A percentile compares a stretch with the other conserved stretches of the same genome.
phyloP scores from a whole-genome alignment of 352 stramenopile species.

The Phytophthora kernoviae region DNA sequence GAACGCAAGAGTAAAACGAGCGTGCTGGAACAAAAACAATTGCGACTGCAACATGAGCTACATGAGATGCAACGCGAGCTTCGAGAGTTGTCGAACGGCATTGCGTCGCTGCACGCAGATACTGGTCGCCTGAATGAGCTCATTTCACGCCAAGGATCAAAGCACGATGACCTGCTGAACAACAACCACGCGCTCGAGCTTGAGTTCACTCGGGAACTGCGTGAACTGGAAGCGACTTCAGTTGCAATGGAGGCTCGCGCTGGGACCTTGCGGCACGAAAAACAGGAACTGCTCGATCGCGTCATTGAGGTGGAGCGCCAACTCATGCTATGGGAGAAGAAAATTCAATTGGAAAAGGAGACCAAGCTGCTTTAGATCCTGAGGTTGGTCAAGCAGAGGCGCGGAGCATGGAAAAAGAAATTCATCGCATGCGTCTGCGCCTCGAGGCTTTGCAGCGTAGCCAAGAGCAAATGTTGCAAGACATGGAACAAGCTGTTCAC shows the following conservation, averaged over 20 bases:
- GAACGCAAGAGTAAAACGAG: conserved; percentile 91
- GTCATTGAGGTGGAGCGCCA: conserved; percentile 93
- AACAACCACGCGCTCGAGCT: conserved; percentile 90
- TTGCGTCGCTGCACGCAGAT: conserved; percentile 91
- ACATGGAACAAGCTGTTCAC: conserved; percentile 94
- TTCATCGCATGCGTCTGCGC: conserved; percentile 94
- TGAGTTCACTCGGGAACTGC: conserved; percentile 92
- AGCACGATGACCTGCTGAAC: conserved; percentile 83
- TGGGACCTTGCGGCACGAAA: conserved; percentile 75
- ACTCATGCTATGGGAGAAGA: conserved; percentile 96
- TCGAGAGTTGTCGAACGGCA: conserved; percentile 73
- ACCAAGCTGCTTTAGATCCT: conserved; percentile 94
- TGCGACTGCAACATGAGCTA: conserved; percentile 87
- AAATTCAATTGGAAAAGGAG: conserved; percentile 96
- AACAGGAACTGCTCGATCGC: conserved; percentile 87
- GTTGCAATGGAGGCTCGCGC: conserved; percentile 81
- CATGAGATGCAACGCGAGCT: conserved; percentile 82
- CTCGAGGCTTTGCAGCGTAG: conserved; percentile 91
- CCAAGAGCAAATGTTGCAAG: conserved; percentile 93
- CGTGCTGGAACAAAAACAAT: conserved; percentile 90
- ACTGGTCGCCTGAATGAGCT: conserved; percentile 93
- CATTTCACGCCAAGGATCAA: conserved; percentile 86
- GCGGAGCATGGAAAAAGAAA: conserved; percentile 95
- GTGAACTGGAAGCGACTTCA: conserved; percentile 87
- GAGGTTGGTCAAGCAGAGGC: conserved; percentile 92